Base-by-base conservation (phyloP, 1,139 yeast genomes). In the Nakaseomyces glabratus region DNA sequence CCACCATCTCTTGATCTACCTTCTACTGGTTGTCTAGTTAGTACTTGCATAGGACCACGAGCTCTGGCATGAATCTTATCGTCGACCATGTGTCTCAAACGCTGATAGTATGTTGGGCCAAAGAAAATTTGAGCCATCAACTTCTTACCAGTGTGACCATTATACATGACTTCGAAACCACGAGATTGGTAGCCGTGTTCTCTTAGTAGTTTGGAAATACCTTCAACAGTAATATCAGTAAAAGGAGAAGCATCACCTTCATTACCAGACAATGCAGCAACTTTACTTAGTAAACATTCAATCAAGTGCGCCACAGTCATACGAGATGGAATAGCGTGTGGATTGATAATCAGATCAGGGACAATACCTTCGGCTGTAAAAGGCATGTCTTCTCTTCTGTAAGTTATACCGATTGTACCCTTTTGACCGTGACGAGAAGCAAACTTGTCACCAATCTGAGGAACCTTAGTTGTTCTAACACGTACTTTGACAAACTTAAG, bases 1-100 rank as follows among this genome's bases (percentile, higher is more conserved):
- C 99, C 99, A 75, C 99, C 99, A 64, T 90, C 98, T 66, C 98
- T 76, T 16, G 97, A 88, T 65, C 98, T 78, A 77, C 99, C 99
- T 64, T 93, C 99, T 40, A 90, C 96, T 6, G 99, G 99, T 62
- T 90, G 99, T 65, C 98, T 81, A 5, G 99, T 90, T 61, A 90
- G 70, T 38, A 90, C 94, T 68, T 90, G 98, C 42, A 90, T 94
- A 9, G 99, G 98, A 38, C 99, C 99, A 69, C 98, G 79, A 8
- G 99, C 98, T 67, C 99, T 80, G 20, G 98, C 99, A 58, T 90
- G 99, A 52, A 90, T 90, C 73, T 90, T 90, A 62, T 90, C 99
- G 61, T 90, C 97, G 41, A 90, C 97, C 98, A 90, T 90, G 63
- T 90, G 99, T 67, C 97, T 79, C 68, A 90, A 73, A 68, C 98